Percentiles rank a stretch among this genome's conserved stretches.
Conservation (phyloP, 2,329 filamentous ascomycete species). For the Thielaviopsis ethacetica region DNA sequence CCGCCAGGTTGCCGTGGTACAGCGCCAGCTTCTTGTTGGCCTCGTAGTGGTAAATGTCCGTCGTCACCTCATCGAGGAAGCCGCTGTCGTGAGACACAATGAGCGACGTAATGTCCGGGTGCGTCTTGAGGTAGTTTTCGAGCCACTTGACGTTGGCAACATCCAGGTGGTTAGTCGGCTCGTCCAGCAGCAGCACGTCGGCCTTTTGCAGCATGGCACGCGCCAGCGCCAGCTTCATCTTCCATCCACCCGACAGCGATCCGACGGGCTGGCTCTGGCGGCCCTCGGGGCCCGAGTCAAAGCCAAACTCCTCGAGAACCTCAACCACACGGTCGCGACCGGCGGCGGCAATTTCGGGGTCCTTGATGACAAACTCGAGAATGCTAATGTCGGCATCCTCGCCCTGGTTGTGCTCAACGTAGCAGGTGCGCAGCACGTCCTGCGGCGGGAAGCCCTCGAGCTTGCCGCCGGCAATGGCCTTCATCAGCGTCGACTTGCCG, state of each 20-base stretch:
- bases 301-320: conserved; percentile 83
- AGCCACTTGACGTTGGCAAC: conserved; percentile 94
- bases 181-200: conserved; percentile 91
- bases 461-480: conserved; percentile 87
- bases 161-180: conserved; percentile 97
- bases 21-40: conserved; percentile 79
- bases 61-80: conserved; percentile 94
- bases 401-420: conserved; percentile 97
- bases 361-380: conserved; percentile 79
- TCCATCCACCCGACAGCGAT: conserved; percentile 94
- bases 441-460: conserved; percentile 90
- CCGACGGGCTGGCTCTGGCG: conserved; percentile 81
- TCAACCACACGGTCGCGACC: conserved; percentile 65
- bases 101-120: conserved; percentile 89
- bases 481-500: conserved; percentile 98
- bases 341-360: conserved; percentile 67
- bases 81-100: conserved; percentile 98
- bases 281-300: conserved; percentile 76
- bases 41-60: conserved; percentile 98
- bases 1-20: conserved; percentile 68
- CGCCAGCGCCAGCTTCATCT: conserved; percentile 97
- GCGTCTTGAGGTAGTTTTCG: conserved; percentile 85
- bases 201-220: conserved; percentile 92
- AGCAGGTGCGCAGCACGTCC: conserved; percentile 86
- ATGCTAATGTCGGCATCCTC: conserved; percentile 96